Conservation (phyloP, 495 filamentous ascomycete species). For the Penicillium nucicola region DNA sequence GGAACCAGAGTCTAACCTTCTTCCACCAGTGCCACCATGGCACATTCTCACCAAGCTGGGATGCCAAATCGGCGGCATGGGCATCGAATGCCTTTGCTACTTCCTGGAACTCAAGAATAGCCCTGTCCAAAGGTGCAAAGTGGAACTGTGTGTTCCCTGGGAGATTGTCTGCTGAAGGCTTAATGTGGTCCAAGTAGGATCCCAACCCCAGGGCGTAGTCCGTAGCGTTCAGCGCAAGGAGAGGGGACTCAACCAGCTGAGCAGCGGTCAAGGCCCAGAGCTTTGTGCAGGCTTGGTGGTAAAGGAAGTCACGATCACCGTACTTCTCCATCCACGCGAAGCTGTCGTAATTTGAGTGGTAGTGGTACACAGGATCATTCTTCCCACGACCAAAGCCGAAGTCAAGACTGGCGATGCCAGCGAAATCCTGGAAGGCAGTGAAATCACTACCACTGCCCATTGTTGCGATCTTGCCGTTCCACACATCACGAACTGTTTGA, state of each 20-base stretch:
- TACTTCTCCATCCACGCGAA: constrained; percentile 73
- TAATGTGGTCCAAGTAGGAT: constrained; percentile 52
- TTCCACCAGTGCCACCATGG: constrained; percentile 81
- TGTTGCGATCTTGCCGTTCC: constrained; percentile 57
- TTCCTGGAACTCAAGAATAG: constrained; percentile 45
- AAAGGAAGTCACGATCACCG: constrained; percentile 59
- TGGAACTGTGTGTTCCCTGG: constrained; percentile 27
- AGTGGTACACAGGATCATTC: constrained; percentile 63
- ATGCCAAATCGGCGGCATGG: constrained; percentile 47
- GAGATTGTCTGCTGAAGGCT: constrained; percentile 38
- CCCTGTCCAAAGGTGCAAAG: constrained; percentile 45
- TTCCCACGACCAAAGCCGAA: constrained; percentile 50
- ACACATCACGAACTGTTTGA: constrained; percentile 66
- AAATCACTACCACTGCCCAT: constrained; percentile 74
- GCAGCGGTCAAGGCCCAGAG: constrained; percentile 52
- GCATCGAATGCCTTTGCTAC: constrained; percentile 52
- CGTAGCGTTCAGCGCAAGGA: constrained; percentile 45
- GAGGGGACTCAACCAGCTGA: constrained; percentile 43
- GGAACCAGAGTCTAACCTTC: constrained; percentile 58
- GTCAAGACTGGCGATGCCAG: constrained; percentile 64
- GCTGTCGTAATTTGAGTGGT: constrained; percentile 76
- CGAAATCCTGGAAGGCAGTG: constrained; percentile 72
- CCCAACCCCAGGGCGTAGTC: constrained; percentile 45
- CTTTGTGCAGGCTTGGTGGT: constrained; percentile 60
- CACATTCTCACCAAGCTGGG: constrained; percentile 46